Base-by-base conservation (phyloP, 179 eudicot genomes). In the Gypsophila paniculata region DNA sequence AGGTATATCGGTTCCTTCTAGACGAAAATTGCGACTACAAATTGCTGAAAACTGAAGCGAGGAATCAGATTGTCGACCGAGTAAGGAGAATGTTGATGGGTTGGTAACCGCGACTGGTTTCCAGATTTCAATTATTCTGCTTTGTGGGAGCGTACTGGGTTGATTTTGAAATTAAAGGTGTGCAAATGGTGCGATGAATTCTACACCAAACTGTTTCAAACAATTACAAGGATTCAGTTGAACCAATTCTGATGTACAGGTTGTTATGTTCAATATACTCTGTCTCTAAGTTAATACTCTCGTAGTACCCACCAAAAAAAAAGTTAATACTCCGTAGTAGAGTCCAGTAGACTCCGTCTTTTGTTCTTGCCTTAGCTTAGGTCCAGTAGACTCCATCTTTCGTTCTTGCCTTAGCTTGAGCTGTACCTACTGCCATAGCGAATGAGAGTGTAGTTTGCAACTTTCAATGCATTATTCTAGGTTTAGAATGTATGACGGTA, bases 51-150 rank as follows among this genome's bases (percentile, higher is more conserved):
- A 57, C 73, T 68, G 79, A 22, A 38, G 85, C 82, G 64, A 88
- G 89, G 75, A 85, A 83, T 75, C 85, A 81, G 85, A 88, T 92
- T 76, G 96, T 86, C 6, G 93, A 87, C 79, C 87, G 36, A 72
- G 89, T 92, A 32, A 81, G 96, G 77, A 90, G 93, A 74, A 77
- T 81, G 54, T 70, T 92, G 77, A 87, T 91, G 97, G 97, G 94
- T 14, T 91, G 96, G 94, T 88, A 79, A 88, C 73, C 22, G 1
- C 61, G 21, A 46, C 51, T 51, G 49, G 10, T 42, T 61, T 19
- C 49, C 39, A 46, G 36, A 7, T 42, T 62, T 70, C 13, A 55
- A 54, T 63, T 26, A 29, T 15, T 29, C 48, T 61, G 67, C 26
- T 49, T 52, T 72, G 12, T 66, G 53, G 46, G 32, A 21, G 46